Base-by-base conservation (phyloP, 257 asterid genomes). In the Fraxinus pennsylvanica region DNA sequence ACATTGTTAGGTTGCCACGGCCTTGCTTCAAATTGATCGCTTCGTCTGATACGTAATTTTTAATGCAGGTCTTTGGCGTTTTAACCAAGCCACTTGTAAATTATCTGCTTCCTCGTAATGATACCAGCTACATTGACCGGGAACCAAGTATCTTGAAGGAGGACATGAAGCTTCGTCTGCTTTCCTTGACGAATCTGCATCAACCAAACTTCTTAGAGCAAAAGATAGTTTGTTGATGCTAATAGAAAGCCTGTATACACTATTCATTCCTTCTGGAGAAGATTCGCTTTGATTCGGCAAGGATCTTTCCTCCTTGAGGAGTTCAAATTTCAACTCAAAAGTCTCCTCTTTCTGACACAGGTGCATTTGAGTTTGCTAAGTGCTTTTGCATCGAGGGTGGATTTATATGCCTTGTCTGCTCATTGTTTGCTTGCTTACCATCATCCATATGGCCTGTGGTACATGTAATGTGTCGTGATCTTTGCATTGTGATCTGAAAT, bases 211-310 rank as follows among this genome's bases (percentile, higher is more conserved):
- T 33, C 43, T 27, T 19, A 89, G 94, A 0, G 98, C 96, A 3
- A 91, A 90, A 74, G 92, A 93, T 57, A 78, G 94, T 75, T 77
- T 95, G 83, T 82, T 93, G 12, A 89, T 87, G 97, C 85, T 95
- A 12, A 88, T 93, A 25, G 96, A 91, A 38, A 89, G 96, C 98
- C 99, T 0, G 96, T 89, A 3, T 86, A 84, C 76, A 95, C 98
- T 0, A 87, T 93, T 4, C 98, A 91, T 81, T 87, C 92, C 71
- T 89, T 91, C 66, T 95, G 99, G 98, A 82, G 96, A 78, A 88
- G 89, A 84, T 93, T 35, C 33, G 33, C 33, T 30, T 30, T 30
- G 33, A 30, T 30, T 30, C 33, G 33, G 3, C 33, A 30, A 30
- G 3, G 33, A 30, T 30, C 33, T 30, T 30, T 30, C 33, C 33